Conservation (phyloP, 2,329 filamentous ascomycete species). For the Thielaviopsis ethacetica region DNA sequence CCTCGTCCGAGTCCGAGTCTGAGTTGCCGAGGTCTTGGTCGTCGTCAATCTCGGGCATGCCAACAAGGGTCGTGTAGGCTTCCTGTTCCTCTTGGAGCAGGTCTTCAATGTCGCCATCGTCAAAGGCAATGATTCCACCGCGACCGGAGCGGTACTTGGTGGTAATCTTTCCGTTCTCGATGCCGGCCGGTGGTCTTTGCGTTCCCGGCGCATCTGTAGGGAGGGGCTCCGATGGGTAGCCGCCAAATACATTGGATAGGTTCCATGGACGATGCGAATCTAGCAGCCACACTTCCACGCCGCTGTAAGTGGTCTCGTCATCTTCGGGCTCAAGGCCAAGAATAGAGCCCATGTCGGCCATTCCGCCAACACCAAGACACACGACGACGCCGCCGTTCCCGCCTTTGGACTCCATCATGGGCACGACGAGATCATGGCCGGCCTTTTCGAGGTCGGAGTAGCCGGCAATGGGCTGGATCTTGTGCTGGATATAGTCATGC, state of each 20-base stretch:
- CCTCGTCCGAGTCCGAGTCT: slow-evolving; percentile 42
- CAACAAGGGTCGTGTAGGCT: slow-evolving; percentile 69
- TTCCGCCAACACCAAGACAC: slow-evolving; percentile 80
- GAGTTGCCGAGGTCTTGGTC: slow-evolving; percentile 47
- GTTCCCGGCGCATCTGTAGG: slow-evolving; percentile 17
- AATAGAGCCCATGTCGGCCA: slow-evolving; percentile 71
- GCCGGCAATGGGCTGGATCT: slow-evolving; percentile 86
- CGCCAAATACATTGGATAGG: slow-evolving; percentile 79
- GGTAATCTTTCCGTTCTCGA: slow-evolving; percentile 56
- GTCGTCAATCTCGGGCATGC: slow-evolving; percentile 83
- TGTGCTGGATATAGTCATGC: slow-evolving; percentile 94
- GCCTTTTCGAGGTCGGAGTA: slow-evolving; percentile 77
- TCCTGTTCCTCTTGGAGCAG: slow-evolving; percentile 58
- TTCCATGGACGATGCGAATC: slow-evolving; percentile 93
- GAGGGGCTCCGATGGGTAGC: slow-evolving; percentile 35
- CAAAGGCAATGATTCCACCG: slow-evolving; percentile 84
- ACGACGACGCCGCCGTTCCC: slow-evolving; percentile 80
- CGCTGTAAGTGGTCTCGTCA: slow-evolving; percentile 52
- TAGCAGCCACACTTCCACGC: slow-evolving; percentile 90
- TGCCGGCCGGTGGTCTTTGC: slow-evolving; percentile 40
- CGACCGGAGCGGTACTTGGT: slow-evolving; percentile 58
- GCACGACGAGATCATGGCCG: slow-evolving; percentile 61
- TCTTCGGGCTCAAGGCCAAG: slow-evolving; percentile 52
- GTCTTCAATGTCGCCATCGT: slow-evolving; percentile 88
- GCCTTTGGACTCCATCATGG: slow-evolving; percentile 73